Base-by-base conservation (phyloP, 2,329 filamentous ascomycete species). In the Sphaerulina populicola region DNA sequence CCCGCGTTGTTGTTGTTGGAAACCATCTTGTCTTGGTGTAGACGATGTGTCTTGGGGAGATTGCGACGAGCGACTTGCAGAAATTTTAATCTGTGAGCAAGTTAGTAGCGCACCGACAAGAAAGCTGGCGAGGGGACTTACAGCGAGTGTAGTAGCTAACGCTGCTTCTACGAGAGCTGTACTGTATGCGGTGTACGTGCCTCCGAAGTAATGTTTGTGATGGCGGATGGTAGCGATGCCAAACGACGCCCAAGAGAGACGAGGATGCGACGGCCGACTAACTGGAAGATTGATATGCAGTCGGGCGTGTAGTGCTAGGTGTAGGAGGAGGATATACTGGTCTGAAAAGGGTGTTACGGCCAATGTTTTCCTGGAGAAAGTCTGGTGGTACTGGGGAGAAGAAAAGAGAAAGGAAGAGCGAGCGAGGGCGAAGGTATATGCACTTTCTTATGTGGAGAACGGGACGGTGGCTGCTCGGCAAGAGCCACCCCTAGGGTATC, bases 321-420 rank as follows among this genome's bases (percentile, higher is more conserved):
- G 31, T 35, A 10, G 29, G 46, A 2, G 15, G 8, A 14, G 33
- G 23, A 27, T 27, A 14, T 36, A 45, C 23, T 21, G n/a, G 46
- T 11, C 12, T 18, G 41, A 18, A 38, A 53, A 41, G 23, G 46
- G 45, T 38, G 43, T n/a, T 27, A 36, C 18, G 2, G 29, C 35
- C 8, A 30, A 12, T 18, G 48, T 18, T 18, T 45, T 18, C 18
- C 41, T 47, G 49, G 35, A 46, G n/a, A 36, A 29, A 45, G 14
- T 9, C 31, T 35, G 31, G 39, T 12, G 18, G 44, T 27, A 21
- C 40, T 37, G 36, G 35, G 44, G 47, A 29, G 49, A 45, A 47
- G 31, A 43, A 39, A 44, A 49, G 43, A 39, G 45, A 35, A 49
- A 37, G 52, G 29, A 36, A 21, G 44, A n/a, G 47, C 18, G 48